Evolutionary conservation across 176 grass and related monocot species (phyloP), one percentile per base, ranked within the genome.

Genomic region (Juncus inflexus): DNA sequence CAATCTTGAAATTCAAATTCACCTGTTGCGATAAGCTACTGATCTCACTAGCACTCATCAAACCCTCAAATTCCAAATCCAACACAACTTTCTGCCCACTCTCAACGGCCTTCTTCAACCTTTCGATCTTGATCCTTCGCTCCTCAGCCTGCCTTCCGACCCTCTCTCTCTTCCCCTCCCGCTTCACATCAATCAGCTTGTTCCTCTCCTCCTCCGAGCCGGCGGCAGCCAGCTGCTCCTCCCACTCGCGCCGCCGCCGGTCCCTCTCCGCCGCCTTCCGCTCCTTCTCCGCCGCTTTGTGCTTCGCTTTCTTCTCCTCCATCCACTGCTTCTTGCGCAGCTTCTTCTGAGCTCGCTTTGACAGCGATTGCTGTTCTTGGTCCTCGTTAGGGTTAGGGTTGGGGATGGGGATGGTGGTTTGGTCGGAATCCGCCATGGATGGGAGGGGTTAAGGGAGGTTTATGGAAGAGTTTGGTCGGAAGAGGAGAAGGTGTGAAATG

Each of bases 261-360:
- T 71, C 52, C 39, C 16, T 71, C 13, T 71, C 9, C 67, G 40
- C 67, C 52, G 38, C 54, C 9, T 45, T 71, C n/a, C 52, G 54
- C 67, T 8, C 52, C 52, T 45, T 71, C 13, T 71, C 67, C 54
- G 53, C 67, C 67, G 53, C 67, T 55, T 58, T 71, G 37, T 59
- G 58, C 67, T 71, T 37, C 2, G 52, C 52, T 40, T 71, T 71
- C 2, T 55, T 52, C 10, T 52, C 39, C 9, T 52, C 53, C 14
- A 16, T 8, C 13, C 67, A 15, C 15, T 71, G 52, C 41, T 43
- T 38, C 35, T 71, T 71, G n/a, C 54, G 13, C 6, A 71, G 53
- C 67, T 71, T 71, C 67, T 58, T 71, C 54, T 59, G 67, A 15
- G 67, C 67, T 12, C 52, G 55, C 42, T 71, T 71, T 12, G 67